Base-by-base conservation (phyloP, 257 asterid genomes). In the Coffea canephora region DNA sequence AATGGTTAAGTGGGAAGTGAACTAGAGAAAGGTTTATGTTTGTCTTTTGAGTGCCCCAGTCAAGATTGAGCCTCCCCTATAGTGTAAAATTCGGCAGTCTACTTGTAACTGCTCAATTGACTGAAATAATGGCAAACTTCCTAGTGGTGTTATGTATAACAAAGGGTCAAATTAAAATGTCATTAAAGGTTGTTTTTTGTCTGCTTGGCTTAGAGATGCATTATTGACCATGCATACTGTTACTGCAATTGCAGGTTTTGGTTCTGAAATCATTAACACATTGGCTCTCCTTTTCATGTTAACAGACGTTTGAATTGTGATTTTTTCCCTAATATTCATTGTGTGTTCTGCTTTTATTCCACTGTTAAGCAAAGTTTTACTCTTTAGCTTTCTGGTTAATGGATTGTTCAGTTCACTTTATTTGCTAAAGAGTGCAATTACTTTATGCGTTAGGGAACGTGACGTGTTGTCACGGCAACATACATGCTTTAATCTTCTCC, bases 381-480 rank as follows among this genome's bases (percentile, higher is more conserved):
- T 48, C 13, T 52, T 52, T 52, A 52, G 59, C 59, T 52, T 52
- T 52, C 59, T 52, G 59, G 16, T 52, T 52, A 14, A 14, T 52
- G 59, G 75, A n/a, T 27, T 73, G 23, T 23, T 11, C 5, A 6
- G 66, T 49, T 76, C 66, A 77, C 31, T 27, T 27, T 27, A 27
- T 45, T 50, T 23, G 31, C 68, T 75, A 52, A 79, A 59, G 82
- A 81, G 13, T 69, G 69, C 36, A 41, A 59, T 77, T 82, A 64
- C 70, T 76, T 71, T 85, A 49, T 78, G 68, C 72, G 66, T 39
- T 71, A 95, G 99, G 98, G 98, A 95, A 88, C 82, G 93, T 92
- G 99, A 95, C 79, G 85, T 92, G 75, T 87, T 93, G 83, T 92
- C 97, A 69, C 87, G 97, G 82, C 95, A 93, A 79, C 99, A 93